Conservation (phyloP, 306 rosid species). For the Mucuna pruriens region DNA sequence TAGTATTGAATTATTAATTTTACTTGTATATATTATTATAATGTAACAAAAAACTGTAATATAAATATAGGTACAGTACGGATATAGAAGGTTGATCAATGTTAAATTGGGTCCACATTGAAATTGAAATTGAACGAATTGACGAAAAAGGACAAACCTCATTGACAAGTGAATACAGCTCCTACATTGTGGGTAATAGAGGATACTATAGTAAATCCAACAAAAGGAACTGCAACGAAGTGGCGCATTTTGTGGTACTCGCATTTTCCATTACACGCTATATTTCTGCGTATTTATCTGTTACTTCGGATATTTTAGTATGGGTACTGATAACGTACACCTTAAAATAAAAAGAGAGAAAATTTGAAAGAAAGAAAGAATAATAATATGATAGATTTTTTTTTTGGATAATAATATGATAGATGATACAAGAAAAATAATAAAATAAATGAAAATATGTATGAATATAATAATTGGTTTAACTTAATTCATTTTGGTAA, state of each 20-base stretch:
- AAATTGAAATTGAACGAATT: neutral
- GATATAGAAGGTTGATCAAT: neutral
- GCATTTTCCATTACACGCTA: constrained; percentile 10
- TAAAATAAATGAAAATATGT: too few species aligned
- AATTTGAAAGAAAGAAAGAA: neutral
- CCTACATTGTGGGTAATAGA: neutral
- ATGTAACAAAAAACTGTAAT: too few species aligned
- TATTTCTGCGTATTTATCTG: neutral
- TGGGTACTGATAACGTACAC: neutral
- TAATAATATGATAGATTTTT: too few species aligned
- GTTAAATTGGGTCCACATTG: constrained; percentile 11
- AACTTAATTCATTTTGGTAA: too few species aligned
- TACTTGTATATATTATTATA: too few species aligned
- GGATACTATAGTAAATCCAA: neutral
- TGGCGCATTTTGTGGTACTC: constrained; percentile 33
- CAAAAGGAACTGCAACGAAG: neutral
- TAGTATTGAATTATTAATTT: too few species aligned
- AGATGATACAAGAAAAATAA: too few species aligned
- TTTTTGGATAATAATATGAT: too few species aligned
- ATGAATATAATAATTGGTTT: too few species aligned
- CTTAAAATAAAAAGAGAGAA: neutral
- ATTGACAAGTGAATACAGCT: neutral
- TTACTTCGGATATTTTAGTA: neutral
- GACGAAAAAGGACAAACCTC: constrained; percentile 13
- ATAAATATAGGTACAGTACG: neutral